These are phyloP conservation scores for Xylaria sp. DNA, from an alignment of 2,329 filamentous ascomycete genomes.

Conservation along the genomic window DNA sequence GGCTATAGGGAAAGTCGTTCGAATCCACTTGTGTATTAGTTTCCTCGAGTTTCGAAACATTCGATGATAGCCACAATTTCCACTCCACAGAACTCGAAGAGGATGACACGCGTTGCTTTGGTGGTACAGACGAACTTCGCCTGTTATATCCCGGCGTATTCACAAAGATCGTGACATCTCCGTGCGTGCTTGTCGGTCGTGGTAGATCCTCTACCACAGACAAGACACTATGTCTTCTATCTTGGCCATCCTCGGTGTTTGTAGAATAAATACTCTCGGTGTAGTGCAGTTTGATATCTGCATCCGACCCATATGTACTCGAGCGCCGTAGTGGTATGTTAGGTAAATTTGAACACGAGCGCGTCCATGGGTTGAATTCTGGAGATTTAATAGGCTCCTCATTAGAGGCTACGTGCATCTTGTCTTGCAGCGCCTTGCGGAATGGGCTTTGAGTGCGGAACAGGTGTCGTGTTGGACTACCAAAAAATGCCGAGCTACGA, in stretches of 20 bases:
- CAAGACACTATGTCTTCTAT: slow-evolving; percentile 27
- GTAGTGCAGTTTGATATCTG: slow-evolving; percentile 53
- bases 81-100: slow-evolving; percentile 58
- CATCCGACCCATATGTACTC: slow-evolving; percentile 55
- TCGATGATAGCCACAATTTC: slow-evolving; percentile 66
- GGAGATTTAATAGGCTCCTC: slow-evolving; percentile 43
- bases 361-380: slow-evolving; percentile 54
- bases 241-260: slow-evolving; percentile 42
- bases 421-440: slow-evolving; percentile 62
- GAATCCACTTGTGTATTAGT: slow-evolving; percentile 34
- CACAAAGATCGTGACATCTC: slow-evolving; percentile 52
- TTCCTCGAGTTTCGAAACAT: slow-evolving; percentile 60
- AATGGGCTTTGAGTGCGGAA: slow-evolving; percentile 68
- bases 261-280: slow-evolving; percentile 64
- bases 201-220: slow-evolving; percentile 37
- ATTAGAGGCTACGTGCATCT: slow-evolving; percentile 55
- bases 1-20: slow-evolving; percentile 32
- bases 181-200: slow-evolving; percentile 41
- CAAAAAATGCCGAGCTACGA: slow-evolving; percentile 63
- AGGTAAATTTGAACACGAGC: slow-evolving; percentile 56
- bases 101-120: slow-evolving; percentile 47
- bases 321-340: slow-evolving; percentile 55
- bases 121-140: slow-evolving; percentile 38
- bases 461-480: slow-evolving; percentile 62
- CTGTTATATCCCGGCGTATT: slow-evolving; percentile 48